Evolutionary conservation across 2,329 filamentous ascomycete species (phyloP).

Genomic region (Fusarium nygamai): DNA sequence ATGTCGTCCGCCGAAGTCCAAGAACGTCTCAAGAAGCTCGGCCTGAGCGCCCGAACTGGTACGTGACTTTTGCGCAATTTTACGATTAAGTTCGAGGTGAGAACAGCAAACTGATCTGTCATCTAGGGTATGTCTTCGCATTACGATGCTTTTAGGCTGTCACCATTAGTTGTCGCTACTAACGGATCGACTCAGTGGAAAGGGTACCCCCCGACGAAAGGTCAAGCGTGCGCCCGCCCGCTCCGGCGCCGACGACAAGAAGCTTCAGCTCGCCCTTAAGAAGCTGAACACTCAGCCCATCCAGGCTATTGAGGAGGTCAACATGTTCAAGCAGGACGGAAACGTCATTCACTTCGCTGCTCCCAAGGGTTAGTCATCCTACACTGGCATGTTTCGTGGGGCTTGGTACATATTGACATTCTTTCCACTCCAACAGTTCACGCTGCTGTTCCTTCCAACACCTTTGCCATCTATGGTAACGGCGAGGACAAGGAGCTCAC

Average conservation of each 20-base stretch:
- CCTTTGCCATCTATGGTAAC: slow-evolving; percentile 98
- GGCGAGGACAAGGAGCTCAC: slow-evolving; percentile 99
- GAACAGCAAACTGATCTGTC: slow-evolving; percentile 25
- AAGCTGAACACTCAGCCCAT: slow-evolving; percentile 99
- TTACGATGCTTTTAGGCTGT: slow-evolving; percentile 21
- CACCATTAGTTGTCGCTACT: slow-evolving; percentile 40
- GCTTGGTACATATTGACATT: slow-evolving; percentile 37
- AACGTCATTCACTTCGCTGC: slow-evolving; percentile 99
- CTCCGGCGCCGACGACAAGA: slow-evolving; percentile 98
- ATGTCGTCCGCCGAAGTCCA: slow-evolving; percentile 62
- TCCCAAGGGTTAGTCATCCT: slow-evolving; percentile 82
- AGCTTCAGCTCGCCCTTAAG: slow-evolving; percentile 96
- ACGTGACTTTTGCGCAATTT: slow-evolving; percentile 53
- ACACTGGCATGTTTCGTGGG: slow-evolving; percentile 22
- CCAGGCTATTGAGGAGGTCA: slow-evolving; percentile 99
- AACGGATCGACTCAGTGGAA: slow-evolving; percentile 70
- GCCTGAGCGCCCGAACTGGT: slow-evolving; percentile 70
- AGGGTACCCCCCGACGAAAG: slow-evolving; percentile 97
- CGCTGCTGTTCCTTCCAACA: slow-evolving; percentile 96
- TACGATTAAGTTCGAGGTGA: background rate
- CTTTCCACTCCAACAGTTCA: slow-evolving; percentile 71
- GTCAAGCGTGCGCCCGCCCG: slow-evolving; percentile 97
- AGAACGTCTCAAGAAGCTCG: slow-evolving; percentile 70
- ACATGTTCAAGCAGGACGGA: slow-evolving; percentile 99
- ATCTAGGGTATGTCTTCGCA: slow-evolving; percentile 51